Base-by-base conservation (phyloP, 495 filamentous ascomycete species). In the Penicillium odoratum region DNA sequence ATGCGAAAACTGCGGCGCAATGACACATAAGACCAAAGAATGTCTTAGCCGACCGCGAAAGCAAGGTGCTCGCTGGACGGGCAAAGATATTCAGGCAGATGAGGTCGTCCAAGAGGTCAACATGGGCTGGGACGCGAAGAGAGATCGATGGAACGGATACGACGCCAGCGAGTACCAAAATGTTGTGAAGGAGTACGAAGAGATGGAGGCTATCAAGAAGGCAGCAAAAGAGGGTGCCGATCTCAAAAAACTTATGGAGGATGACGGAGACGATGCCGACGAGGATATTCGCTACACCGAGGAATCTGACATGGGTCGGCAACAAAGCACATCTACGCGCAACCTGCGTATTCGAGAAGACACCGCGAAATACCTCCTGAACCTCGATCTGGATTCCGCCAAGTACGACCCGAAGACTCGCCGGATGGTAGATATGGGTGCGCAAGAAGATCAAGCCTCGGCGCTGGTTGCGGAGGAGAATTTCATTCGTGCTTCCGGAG, bases 361-460 rank as follows among this genome's bases (percentile, higher is more conserved):
- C 71, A 98, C 94, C 5, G 94, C 94, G n/a, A 98, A 98, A 69
- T 98, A 98, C 69, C 76, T 98, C 7, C 78, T 97, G 0, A 97
- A 97, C 65, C 81, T 98, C 5, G 94, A 98, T 64, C 83, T 95
- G 3, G 94, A 98, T 63, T 97, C 93, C 0, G 95, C 94, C 11
- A 96, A 97, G 67, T 98, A 98, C 72, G 95, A 98, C 66, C 94
- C 94, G 0, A 98, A 98, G 69, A 98, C 93, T 34, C 84, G 94
- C 56, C 88, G 90, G 5, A 96, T 98, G 87, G 88, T 96, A 5
- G 93, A 97, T 60, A 83, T 84, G 61, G 93, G 93, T 34, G 93
- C 90, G 6, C 89, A 90, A 38, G 71, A 76, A 18, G 92, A 98
- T 75, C 84, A 88, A 60, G 91, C 93, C 5, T 88, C 95, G 16